Base-by-base conservation (phyloP, 352 stramenopile species). In the Globisporangium cederbergense region DNA sequence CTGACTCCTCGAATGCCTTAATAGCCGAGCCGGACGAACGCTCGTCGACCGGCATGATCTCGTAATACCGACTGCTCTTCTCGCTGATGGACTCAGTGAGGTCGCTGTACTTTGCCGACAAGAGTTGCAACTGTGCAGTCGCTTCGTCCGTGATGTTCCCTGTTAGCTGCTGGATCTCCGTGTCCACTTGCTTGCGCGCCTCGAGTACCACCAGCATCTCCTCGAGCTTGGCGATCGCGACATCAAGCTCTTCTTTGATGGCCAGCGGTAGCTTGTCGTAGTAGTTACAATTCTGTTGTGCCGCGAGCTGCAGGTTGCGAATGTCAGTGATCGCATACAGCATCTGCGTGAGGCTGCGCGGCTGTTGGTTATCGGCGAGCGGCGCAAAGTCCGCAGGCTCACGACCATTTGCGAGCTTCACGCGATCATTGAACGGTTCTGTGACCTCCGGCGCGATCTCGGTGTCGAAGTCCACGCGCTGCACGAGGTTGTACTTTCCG, bases 401-500 rank as follows among this genome's bases (percentile, higher is more conserved):
- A 14, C 75, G 62, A 2, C 62, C 42, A 38, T 82, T 75, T 4
- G 53, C 49, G 5, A 73, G 75, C 2, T 76, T 65, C 30, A 74
- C 67, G 4, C 71, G 67, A 32, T 79, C 74, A 4, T 73, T 65
- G 34, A 91, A 84, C 32, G 80, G 71, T 22, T 65, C 52, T 0
- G 76, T 89, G 28, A 90, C 62, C 25, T 86, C 73, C 1, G 73
- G 66, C 40, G 77, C 74, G 28, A 90, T 53, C 42, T 77, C 79
- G 2, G 77, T 88, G 18, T 76, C 64, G 38, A 78, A 75, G 46
- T 83, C 81, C 4, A 80, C 67, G 13, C 79, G 79, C 56, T 87
- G 74, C 4, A 89, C 69, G n/a, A 92, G 72, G 40, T 89, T 89
- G 59, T 92, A 92, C 70, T 89, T 89, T 36, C 77, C 75, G 13